Base-by-base conservation (phyloP, 768 basidiomycete species). In the Amanita pseudoporphyria region DNA sequence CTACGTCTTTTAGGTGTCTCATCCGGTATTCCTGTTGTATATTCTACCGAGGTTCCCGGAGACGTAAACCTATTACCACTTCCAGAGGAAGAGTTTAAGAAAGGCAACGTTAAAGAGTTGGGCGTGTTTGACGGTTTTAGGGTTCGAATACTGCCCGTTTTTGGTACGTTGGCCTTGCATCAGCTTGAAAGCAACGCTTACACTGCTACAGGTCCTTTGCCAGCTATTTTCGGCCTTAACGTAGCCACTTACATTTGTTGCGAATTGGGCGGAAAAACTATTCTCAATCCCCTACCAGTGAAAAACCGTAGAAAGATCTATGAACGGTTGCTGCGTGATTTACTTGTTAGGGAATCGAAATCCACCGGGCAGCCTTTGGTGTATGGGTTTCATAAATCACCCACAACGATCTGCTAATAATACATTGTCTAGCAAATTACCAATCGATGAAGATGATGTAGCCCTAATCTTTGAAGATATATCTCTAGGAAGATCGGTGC, bases 81-180 rank as follows among this genome's bases (percentile, higher is more conserved):
- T 0, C 79, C 89, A 0, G 91, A 96, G 51, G 88, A 92, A 56
- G 93, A 98, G 64, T 94, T 93, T 62, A 69, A 84, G 57, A 91
- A 87, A 62, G 96, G 95, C 3, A 68, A 81, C 12, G 85, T 97
- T 9, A 84, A 87, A 57, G 93, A 98, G 66, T 74, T 98, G 6
- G 81, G 86, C 14, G 84, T 84, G 5, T 86, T 97, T 52, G 87
- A 92, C 59, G 89, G 96, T 62, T 97, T 97, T 68, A 72, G 95
- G 26, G 89, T 98, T 9, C 78, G 95, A 32, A 95, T 97, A 56
- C 63, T 97, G 9, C 95, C 95, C 24, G 95, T 97, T 4, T 73
- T 97, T 3, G 91, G 86, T 82, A 45, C 6, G 76, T 61, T 19
- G 22, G 35, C 33, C 37, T 30, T 46, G 40, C 26, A 1, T 36